These are phyloP conservation scores for Chrysosporium queenslandicum DNA, from an alignment of 2,329 filamentous ascomycete genomes.

Conservation along the genomic window DNA sequence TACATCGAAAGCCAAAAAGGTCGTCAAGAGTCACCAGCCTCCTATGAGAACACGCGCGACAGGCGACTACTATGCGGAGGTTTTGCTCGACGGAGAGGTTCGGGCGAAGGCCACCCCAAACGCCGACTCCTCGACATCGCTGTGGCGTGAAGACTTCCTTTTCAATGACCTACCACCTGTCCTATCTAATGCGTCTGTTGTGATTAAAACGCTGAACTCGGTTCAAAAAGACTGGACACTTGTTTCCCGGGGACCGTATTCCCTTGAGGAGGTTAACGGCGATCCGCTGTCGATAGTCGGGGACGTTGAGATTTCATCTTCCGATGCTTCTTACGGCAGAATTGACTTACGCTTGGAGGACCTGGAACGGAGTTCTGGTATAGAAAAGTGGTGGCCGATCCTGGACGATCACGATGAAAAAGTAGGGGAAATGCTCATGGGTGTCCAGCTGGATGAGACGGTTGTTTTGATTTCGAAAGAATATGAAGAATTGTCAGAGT, in stretches of 20 bases:
- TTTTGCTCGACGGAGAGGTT: slow-evolving; percentile 41
- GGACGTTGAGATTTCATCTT: slow-evolving; percentile 40
- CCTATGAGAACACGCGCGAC: slow-evolving; percentile 21
- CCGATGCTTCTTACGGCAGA: slow-evolving; percentile 41
- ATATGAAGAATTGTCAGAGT: slow-evolving; percentile 70
- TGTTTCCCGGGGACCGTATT: slow-evolving; percentile 37
- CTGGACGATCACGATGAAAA: slow-evolving; percentile 63
- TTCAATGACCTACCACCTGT: slow-evolving; percentile 41
- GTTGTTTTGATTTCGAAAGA: slow-evolving; percentile 79
- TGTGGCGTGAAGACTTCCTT: slow-evolving; percentile 42
- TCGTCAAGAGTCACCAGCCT: slow-evolving; percentile 25
- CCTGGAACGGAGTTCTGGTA: slow-evolving; percentile 63
- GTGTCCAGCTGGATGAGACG: slow-evolving; percentile 73
- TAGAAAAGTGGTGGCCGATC: slow-evolving; percentile 82
- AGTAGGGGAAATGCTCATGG: slow-evolving; percentile 76
- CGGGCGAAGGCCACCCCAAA: slow-evolving; percentile 42
- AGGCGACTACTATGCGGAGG: slow-evolving; percentile 41
- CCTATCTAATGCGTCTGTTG: slow-evolving; percentile 38
- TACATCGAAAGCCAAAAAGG: slow-evolving; percentile 26
- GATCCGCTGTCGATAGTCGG: slow-evolving; percentile 32
- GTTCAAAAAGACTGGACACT: slow-evolving; percentile 43
- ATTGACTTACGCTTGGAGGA: slow-evolving; percentile 77
- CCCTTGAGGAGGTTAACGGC: slow-evolving; percentile 32
- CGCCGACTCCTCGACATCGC: slow-evolving; percentile 37
- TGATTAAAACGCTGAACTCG: slow-evolving; percentile 39